Conservation (phyloP, 2,329 filamentous ascomycete genomes). For the Colletotrichum sp. region DNA sequence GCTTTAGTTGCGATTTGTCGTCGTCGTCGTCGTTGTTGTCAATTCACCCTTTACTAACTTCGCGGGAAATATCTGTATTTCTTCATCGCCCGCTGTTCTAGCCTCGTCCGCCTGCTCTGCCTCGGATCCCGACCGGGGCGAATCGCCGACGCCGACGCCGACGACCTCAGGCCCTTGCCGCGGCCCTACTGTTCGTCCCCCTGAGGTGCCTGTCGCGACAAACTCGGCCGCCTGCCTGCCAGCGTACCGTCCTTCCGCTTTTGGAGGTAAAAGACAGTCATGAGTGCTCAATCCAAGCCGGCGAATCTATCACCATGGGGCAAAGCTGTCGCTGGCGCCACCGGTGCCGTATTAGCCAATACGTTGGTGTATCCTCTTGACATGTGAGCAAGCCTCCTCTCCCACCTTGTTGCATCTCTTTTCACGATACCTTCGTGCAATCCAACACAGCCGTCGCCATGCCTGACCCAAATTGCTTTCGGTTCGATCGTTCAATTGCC, state of each 20-base stretch:
- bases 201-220: background rate
- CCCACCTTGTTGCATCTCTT: background rate
- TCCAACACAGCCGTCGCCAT: background rate
- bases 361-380: constrained; percentile 95
- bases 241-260: background rate
- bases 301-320: constrained; percentile 87
- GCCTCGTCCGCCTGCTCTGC: background rate
- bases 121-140: constrained; percentile 8
- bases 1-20: background rate
- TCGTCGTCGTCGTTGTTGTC: background rate
- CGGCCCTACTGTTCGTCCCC: background rate
- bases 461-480: background rate
- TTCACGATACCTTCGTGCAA: background rate
- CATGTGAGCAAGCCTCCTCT: constrained; percentile 69
- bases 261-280: constrained; percentile 27
- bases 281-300: constrained; percentile 68
- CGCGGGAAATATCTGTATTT: background rate
- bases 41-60: background rate
- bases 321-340: constrained; percentile 87
- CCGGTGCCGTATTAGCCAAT: constrained; percentile 93
- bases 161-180: background rate
- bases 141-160: constrained; percentile 12
- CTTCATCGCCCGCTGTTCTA: background rate
- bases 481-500: background rate
- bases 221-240: background rate